Evolutionary conservation across 2,329 filamentous ascomycete species (phyloP), one percentile per base, ranked within the genome.

Genomic region (Colletotrichum theobromicola): DNA sequence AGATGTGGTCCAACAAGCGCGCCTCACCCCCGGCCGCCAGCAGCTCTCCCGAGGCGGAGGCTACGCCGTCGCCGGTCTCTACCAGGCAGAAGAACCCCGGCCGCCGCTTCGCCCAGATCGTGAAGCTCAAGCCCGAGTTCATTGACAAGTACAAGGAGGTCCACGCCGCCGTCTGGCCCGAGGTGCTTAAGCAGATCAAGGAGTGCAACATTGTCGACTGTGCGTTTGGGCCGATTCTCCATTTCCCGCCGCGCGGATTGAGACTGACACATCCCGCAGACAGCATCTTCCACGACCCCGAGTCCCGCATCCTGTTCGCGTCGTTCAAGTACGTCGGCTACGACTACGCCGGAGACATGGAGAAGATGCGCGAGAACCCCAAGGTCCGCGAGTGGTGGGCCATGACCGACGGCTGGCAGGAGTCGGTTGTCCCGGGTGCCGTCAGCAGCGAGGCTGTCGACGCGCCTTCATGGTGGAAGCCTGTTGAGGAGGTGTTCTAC

Each of bases 341-440:
- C 74, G 89, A 94, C 76, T 95, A 90, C 75, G 91, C 90, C 4
- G 92, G 87, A 12, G 94, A 96, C 80, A 96, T 96, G 94, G 89
- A 90, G 82, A 88, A 87, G 75, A 95, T 96, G 94, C 88, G 89
- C 2, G 91, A 90, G 72, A 95, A 95, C 78, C 89, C 90, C 1
- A 93, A 92, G 80, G 93, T 96, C 37, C 89, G 91, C 70, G 92
- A 94, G 82, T 96, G 94, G 94, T 96, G 94, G 94, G 86, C 86
- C 72, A 93, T 96, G 91, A 96, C 94, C 64, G 94, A 96, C 82
- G 87, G 87, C 16, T 94, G 92, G 87, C 94, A 96, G 84, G 92
- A 91, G 82, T 89, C 87, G 58, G 80, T 93, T 34, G 89, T 93
- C 2, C 86, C 88, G 1, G 92, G 91, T 0, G 91, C 91, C 3